Conservation (phyloP, 352 stramenopile genomes). For the Blastocystis sp. region DNA sequence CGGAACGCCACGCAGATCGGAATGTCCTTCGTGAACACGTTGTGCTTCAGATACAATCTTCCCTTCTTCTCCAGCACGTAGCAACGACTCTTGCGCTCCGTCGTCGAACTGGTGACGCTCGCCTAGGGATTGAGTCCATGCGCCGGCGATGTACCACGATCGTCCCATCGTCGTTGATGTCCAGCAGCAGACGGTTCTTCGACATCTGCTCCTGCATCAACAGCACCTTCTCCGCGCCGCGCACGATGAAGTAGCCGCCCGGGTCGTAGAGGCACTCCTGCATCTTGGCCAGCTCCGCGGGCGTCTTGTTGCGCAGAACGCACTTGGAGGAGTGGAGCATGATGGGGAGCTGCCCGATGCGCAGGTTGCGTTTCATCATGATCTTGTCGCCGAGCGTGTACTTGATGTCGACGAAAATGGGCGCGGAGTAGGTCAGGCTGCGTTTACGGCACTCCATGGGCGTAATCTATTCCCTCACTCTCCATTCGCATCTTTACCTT, state of each 20-base stretch:
- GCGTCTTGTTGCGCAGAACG: constrained; percentile 87
- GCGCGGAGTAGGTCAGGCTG: constrained; percentile 97
- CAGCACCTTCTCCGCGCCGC: constrained; percentile 96
- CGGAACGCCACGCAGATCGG: constrained; percentile 78
- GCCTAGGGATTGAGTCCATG: constrained; percentile 79
- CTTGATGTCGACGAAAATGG: constrained; percentile 96
- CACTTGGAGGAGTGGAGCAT: constrained; percentile 95
- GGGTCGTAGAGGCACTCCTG: constrained; percentile 99
- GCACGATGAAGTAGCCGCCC: constrained; percentile 98
- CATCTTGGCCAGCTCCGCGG: constrained; percentile 88
- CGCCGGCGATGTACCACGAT: constrained; percentile 51
- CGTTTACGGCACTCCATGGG: constrained; percentile 95
- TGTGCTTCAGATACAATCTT: constrained; percentile 95
- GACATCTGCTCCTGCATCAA: constrained; percentile 98
- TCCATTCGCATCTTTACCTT: constrained; percentile 65
- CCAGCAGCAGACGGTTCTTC: constrained; percentile 99
- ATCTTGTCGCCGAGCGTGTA: constrained; percentile 96
- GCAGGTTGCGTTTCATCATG: constrained; percentile 83
- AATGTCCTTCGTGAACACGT: constrained; percentile 81
- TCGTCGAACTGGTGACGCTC: constrained; percentile 94
- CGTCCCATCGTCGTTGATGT: constrained; percentile 81
- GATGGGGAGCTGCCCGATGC: constrained; percentile 92
- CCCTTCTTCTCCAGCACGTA: constrained; percentile 96
- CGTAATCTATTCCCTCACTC: constrained; percentile 76
- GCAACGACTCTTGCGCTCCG: constrained; percentile 92